phyloP scores from a whole-genome alignment of 345 rosid species.

The Garcia nutans region DNA sequence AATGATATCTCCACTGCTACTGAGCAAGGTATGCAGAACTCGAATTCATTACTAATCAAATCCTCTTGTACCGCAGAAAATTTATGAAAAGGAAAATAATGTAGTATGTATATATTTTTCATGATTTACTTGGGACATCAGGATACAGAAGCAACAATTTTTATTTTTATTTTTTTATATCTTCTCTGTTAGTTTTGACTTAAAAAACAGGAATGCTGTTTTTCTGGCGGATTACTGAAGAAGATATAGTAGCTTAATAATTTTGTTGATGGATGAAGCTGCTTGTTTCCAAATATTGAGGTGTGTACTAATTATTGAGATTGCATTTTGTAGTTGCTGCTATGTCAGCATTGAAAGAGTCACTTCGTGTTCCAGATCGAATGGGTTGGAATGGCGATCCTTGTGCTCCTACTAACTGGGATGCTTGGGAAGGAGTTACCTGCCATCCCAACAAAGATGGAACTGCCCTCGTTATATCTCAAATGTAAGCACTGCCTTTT shows the following conservation, averaged over 20 bases:
- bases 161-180: too few species aligned
- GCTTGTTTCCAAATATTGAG: neutral
- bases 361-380: slow-evolving; percentile 76
- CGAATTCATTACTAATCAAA: neutral
- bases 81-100: neutral
- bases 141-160: neutral
- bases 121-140: neutral
- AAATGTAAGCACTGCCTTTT: slow-evolving; percentile 59
- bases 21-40: slow-evolving; percentile 59
- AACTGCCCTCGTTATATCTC: slow-evolving; percentile 71
- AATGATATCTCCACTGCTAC: slow-evolving; percentile 73
- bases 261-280: neutral
- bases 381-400: slow-evolving; percentile 99
- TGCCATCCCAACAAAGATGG: slow-evolving; percentile 63
- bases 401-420: slow-evolving; percentile 96
- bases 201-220: neutral
- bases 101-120: too few species aligned
- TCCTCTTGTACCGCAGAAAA: neutral
- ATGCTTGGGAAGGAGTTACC: slow-evolving; percentile 98
- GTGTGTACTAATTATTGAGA: neutral
- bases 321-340: slow-evolving; percentile 51
- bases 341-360: slow-evolving; percentile 90
- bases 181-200: neutral
- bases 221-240: neutral
- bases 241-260: neutral